Conservation (phyloP, 2,329 filamentous ascomycete genomes). For the Gnomoniopsis sp. region DNA sequence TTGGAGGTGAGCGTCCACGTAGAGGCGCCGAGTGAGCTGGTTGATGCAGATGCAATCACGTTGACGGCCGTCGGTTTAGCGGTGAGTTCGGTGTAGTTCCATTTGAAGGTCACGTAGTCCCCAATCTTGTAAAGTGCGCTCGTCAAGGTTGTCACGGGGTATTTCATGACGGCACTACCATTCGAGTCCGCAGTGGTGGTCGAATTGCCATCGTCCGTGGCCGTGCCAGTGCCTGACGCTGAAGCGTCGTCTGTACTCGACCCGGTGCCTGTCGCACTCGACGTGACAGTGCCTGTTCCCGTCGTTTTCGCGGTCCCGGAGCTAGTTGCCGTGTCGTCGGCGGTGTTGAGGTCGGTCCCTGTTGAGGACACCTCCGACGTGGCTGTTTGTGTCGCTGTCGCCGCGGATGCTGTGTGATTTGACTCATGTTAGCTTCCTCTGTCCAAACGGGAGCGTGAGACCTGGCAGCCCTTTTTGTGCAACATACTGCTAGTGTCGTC, state of each 20-base stretch:
- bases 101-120: conserved; percentile 56
- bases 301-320: conserved; percentile 26
- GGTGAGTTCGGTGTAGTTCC: conserved; percentile 63
- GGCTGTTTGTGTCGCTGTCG: conserved; percentile 20
- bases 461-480: conserved; percentile 9
- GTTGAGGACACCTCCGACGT: conserved; percentile 20
- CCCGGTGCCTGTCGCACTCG: conserved; percentile 18
- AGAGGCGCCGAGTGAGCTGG: conserved; percentile 33
- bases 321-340: conserved; percentile 23
- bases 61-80: conserved; percentile 59
- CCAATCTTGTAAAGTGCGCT: conserved; percentile 58
- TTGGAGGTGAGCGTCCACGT: conserved; percentile 62
- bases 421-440: conserved; percentile 13
- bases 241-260: conserved; percentile 3
- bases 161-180: conserved; percentile 51
- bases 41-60: conserved; percentile 54
- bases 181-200: conserved; percentile 45
- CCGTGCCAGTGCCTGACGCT: conserved; percentile 24
- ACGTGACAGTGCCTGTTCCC: conserved; percentile 23
- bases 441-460: background rate
- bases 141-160: conserved; percentile 42
- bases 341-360: conserved; percentile 40
- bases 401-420: conserved; percentile 18
- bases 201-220: conserved; percentile 31
- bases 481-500: conserved; percentile 20